phyloP scores from a whole-genome alignment of 306 rosid genomes.

The Vachellia pachyceras region DNA sequence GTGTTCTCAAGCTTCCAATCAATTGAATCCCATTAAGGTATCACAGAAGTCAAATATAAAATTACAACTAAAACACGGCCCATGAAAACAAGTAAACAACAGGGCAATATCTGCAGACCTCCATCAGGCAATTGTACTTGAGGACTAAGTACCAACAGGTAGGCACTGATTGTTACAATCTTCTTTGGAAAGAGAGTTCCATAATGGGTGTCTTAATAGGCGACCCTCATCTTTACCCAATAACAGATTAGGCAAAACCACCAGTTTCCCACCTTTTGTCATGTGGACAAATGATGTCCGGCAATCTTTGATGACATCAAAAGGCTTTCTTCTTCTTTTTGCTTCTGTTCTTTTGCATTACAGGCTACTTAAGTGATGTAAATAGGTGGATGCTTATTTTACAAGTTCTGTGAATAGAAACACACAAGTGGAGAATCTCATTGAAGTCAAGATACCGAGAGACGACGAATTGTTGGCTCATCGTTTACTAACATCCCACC shows the following conservation, averaged over 20 bases:
- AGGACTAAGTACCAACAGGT: neutral
- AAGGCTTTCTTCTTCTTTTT: no score
- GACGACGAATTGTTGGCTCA: constrained; percentile 84
- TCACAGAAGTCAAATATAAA: no score
- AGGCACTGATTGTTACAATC: neutral
- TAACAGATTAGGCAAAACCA: neutral
- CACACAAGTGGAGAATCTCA: neutral
- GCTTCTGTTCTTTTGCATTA: no score
- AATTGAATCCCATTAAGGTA: no score
- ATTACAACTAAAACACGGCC: no score
- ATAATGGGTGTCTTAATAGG: no score
- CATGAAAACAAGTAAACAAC: no score
- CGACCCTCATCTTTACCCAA: neutral
- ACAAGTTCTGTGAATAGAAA: neutral
- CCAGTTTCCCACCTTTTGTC: no score
- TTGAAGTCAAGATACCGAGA: constrained; percentile 35
- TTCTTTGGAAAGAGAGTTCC: no score
- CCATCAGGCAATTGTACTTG: neutral
- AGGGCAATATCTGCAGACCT: neutral
- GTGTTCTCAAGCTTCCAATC: no score
- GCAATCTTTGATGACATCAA: no score
- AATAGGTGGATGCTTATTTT: neutral
- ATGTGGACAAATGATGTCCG: no score
- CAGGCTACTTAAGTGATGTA: neutral
- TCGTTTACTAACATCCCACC: constrained; percentile 33